These are phyloP conservation scores for Penicillium chermesinum DNA, from an alignment of 495 filamentous ascomycete species.

Conservation along the genomic window DNA sequence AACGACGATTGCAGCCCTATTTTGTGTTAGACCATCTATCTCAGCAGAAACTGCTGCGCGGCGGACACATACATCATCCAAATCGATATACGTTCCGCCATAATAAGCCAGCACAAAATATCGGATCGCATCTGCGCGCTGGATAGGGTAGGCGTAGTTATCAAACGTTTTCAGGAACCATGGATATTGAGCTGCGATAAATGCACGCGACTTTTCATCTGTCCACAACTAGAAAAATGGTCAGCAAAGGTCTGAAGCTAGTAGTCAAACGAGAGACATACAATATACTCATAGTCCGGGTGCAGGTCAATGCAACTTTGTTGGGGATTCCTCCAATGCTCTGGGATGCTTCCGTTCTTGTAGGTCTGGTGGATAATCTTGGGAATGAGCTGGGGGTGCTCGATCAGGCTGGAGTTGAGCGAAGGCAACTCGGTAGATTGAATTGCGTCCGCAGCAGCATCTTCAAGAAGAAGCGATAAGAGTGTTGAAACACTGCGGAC, in stretches of 20 bases:
- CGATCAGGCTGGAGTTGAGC: conserved; percentile 56
- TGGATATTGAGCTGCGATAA: conserved; percentile 72
- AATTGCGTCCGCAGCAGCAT: conserved; percentile 61
- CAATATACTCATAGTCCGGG: conserved; percentile 75
- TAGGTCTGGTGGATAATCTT: conserved; percentile 93
- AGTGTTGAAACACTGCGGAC: conserved; percentile 61
- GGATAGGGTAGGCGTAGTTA: conserved; percentile 73
- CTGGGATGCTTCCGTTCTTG: conserved; percentile 69
- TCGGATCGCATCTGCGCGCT: conserved; percentile 80
- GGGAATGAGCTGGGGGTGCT: conserved; percentile 65
- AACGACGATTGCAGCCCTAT: conserved; percentile 73
- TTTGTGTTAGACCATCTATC: conserved; percentile 2
- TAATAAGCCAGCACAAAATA: conserved; percentile 80
- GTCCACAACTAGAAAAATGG: conserved; percentile 73
- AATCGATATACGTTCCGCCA: conserved; percentile 83
- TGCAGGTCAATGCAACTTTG: conserved; percentile 72
- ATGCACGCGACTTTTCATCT: conserved; percentile 65
- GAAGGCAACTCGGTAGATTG: conserved; percentile 58
- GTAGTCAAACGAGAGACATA: conserved; percentile 28
- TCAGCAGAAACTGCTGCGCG: not conserved
- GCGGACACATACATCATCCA: conserved; percentile 70
- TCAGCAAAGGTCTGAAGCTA: conserved; percentile 13
- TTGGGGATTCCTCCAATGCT: conserved; percentile 67
- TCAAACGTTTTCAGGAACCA: conserved; percentile 87
- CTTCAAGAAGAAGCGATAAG: conserved; percentile 60